Percentiles rank a stretch among this genome's conserved stretches.
Evolutionary conservation across 2,329 filamentous ascomycete species (phyloP).

Genomic region (Dothideomycetes sp.): DNA sequence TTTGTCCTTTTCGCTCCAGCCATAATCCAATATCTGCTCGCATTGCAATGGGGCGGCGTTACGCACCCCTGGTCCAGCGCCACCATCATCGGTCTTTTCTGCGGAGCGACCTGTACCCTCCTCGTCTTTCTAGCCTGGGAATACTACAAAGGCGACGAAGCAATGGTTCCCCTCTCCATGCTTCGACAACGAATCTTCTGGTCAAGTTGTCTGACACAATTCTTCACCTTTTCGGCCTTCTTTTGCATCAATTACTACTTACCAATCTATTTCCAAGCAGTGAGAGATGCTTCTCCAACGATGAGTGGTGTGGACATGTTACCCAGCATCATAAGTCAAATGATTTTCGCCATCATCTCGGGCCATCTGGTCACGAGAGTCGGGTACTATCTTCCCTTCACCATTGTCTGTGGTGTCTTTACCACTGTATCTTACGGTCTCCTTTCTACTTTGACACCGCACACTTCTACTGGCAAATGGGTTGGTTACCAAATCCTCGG

Average conservation of each 20-base stretch:
- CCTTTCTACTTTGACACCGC: conserved; percentile 28
- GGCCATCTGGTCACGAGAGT: conserved; percentile 18
- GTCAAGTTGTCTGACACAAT: conserved; percentile 8
- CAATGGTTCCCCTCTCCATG: conserved; percentile 20
- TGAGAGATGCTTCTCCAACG: conserved; percentile 19
- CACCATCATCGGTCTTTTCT: conserved; percentile 16
- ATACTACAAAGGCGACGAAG: conserved; percentile 15
- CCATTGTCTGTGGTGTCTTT: conserved; percentile 15
- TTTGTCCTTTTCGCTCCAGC: conserved; percentile 32
- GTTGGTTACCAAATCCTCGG: conserved; percentile 46
- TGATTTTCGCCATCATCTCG: conserved; percentile 17
- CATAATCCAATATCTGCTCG: conserved; percentile 34
- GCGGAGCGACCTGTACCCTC: neutral
- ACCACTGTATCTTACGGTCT: conserved; percentile 21
- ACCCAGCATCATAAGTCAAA: conserved; percentile 15
- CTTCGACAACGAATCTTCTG: conserved; percentile 25
- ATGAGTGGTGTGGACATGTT: conserved; percentile 20
- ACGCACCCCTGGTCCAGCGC: conserved; percentile 27
- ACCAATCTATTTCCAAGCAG: conserved; percentile 25
- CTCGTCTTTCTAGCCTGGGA: conserved; percentile 12
- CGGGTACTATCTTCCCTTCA: conserved; percentile 20
- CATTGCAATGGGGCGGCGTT: conserved; percentile 38
- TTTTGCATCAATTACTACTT: conserved; percentile 20
- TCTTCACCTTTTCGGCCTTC: conserved; percentile 22
- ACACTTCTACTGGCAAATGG: conserved; percentile 37